A percentile compares a stretch with the other conserved stretches of the same genome.
Conservation (phyloP, 108 stramenopile species). For the Skeletonema grethae region DNA sequence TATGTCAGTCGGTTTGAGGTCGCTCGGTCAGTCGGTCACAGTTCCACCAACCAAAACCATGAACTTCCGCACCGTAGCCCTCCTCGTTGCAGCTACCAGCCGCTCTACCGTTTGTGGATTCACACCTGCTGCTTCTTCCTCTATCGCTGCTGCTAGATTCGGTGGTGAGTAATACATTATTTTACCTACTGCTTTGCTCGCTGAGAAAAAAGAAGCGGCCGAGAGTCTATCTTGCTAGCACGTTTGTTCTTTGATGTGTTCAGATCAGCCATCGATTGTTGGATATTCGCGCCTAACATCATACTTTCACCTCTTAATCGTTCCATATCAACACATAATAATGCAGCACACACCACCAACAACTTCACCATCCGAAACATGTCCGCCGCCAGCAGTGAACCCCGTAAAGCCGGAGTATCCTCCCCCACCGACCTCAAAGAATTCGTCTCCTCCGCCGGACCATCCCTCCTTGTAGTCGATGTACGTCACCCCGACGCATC, state of each 20-base stretch:
- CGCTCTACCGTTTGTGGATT: slow-evolving; percentile 1
- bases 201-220: too few relatives aligned
- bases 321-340: background rate
- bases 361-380: slow-evolving; percentile 3
- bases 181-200: too few relatives aligned
- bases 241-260: background rate
- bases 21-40: too few relatives aligned
- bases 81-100: background rate
- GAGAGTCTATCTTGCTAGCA: too few relatives aligned
- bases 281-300: too few relatives aligned
- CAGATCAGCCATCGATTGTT: too few relatives aligned
- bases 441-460: slow-evolving; percentile 70
- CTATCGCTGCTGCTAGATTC: background rate
- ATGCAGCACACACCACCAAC: background rate
- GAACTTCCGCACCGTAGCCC: background rate
- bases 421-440: slow-evolving; percentile 65
- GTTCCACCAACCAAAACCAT: background rate
- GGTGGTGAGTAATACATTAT: background rate
- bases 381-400: background rate
- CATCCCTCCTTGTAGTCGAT: slow-evolving; percentile 74
- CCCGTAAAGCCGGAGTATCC: slow-evolving; percentile 71
- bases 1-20: too few relatives aligned
- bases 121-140: background rate
- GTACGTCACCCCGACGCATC: slow-evolving; percentile 74
- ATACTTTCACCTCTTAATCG: background rate